Evolutionary conservation across 495 filamentous ascomycete genomes (phyloP).

Genomic region (Neurospora tetraspora): DNA sequence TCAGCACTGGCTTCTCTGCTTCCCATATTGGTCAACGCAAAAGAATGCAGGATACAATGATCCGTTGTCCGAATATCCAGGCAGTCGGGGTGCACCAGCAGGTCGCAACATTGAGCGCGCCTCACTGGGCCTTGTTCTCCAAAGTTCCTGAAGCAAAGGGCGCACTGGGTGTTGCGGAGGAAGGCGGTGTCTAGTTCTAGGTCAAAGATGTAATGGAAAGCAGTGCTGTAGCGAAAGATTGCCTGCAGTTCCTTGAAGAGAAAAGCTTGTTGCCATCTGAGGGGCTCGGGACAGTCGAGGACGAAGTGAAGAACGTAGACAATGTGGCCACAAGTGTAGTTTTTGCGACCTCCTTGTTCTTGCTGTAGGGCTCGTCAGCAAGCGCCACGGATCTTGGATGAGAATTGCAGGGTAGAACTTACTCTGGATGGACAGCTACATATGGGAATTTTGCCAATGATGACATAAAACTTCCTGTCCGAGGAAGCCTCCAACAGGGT

Average conservation of each 20-base stretch:
- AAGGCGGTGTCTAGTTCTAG: too few relatives aligned
- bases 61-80: too few relatives aligned
- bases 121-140: too few relatives aligned
- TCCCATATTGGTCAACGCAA: too few relatives aligned
- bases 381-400: too few relatives aligned
- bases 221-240: not conserved
- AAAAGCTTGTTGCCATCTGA: not conserved
- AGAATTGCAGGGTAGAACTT: not conserved
- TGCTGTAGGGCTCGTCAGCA: too few relatives aligned
- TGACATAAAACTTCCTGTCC: not conserved
- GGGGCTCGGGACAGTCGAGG: not conserved
- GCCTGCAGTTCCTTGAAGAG: not conserved
- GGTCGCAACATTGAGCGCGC: fast-evolving
- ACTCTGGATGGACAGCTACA: not conserved
- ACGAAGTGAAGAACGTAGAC: not conserved
- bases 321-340: not conserved
- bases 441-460: not conserved
- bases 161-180: too few relatives aligned
- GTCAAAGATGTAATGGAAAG: not conserved
- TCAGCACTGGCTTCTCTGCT: too few relatives aligned
- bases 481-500: not conserved
- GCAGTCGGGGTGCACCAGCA: too few relatives aligned
- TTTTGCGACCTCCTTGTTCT: not conserved
- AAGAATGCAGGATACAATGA: too few relatives aligned
- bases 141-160: too few relatives aligned